Base-by-base conservation (phyloP, 768 basidiomycete genomes). In the Termitomyces sp. region DNA sequence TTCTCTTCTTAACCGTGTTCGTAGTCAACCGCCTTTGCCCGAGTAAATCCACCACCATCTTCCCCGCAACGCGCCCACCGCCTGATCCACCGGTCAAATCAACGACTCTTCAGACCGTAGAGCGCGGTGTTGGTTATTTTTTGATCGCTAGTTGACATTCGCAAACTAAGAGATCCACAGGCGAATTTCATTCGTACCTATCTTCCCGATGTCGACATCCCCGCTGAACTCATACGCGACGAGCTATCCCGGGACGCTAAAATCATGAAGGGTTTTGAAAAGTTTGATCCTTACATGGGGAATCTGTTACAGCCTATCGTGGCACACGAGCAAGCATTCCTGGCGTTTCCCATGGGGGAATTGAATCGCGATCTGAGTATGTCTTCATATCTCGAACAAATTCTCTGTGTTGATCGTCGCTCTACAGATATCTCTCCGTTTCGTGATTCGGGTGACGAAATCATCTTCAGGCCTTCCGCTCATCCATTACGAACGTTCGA, bases 141-240 rank as follows among this genome's bases (percentile, higher is more conserved):
- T n/a, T 1, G 6, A 32, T 52, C 16, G 17, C 9, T 12, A 14
- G 10, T 14, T 40, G 32, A 9, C 10, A 50, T n/a, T 47, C 34
- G 28, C 28, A 39, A 32, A 34, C 53, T 56, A 53, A 28, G 46
- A 39, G 30, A 46, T 56, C 17, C 23, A 34, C 57, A 93, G 90
- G 79, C 86, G 14, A 83, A 85, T 54, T 90, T 89, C 62, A 74
- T 91, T 46, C 82, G 86, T 44, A 84, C 82, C 4, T 78, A 80
- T 67, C 77, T 86, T 53, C 88, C 90, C 1, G 89, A 91, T 58
- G 75, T 86, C 16, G 88, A 91, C 57, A 73, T 93, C n/a, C 73
- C 87, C 7, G 71, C 79, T n/a, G 84, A 89, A 40, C 70, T 92
- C 23, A 75, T 92, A 44, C 69, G 80, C 50, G 78, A 81, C 27